Evolutionary conservation across 2,329 filamentous ascomycete genomes (phyloP).

Genomic region (Hypoxylon sp.): DNA sequence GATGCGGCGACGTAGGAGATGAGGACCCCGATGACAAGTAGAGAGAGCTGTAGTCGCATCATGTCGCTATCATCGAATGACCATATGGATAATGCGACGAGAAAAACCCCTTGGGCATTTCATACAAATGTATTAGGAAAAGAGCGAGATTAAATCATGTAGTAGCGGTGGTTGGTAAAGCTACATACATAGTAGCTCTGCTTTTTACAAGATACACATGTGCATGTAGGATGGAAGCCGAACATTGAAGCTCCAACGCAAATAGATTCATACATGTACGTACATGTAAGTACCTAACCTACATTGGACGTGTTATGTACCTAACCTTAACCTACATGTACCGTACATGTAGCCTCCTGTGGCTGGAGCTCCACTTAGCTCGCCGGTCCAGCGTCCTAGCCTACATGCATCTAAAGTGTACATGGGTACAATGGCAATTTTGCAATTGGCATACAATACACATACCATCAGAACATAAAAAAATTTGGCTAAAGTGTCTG

Average conservation of each 20-base stretch:
- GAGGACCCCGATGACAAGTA: conserved; percentile 54
- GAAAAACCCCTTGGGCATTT: background rate
- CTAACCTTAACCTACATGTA: too few species aligned
- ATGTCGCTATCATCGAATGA: conserved; percentile 41
- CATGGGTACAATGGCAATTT: conserved; percentile 9
- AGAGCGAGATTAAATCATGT: background rate
- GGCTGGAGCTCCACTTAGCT: background rate
- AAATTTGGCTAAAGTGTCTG: conserved; percentile 3
- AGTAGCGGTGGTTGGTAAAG: background rate
- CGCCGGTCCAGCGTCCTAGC: too few species aligned
- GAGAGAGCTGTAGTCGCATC: conserved; percentile 49
- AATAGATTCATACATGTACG: background rate
- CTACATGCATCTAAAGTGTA: background rate
- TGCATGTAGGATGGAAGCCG: too few species aligned
- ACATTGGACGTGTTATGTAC: too few species aligned
- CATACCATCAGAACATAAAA: conserved; percentile 4
- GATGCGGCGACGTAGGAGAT: conserved; percentile 57
- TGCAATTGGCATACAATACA: conserved; percentile 1
- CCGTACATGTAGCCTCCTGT: background rate
- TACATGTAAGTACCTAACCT: too few species aligned
- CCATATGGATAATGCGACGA: conserved; percentile 19
- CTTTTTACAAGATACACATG: background rate
- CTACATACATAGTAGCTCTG: background rate
- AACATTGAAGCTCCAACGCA: background rate
- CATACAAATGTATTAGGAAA: background rate